phyloP scores from a whole-genome alignment of 768 basidiomycete species.

The Saitozyma podzolica region DNA sequence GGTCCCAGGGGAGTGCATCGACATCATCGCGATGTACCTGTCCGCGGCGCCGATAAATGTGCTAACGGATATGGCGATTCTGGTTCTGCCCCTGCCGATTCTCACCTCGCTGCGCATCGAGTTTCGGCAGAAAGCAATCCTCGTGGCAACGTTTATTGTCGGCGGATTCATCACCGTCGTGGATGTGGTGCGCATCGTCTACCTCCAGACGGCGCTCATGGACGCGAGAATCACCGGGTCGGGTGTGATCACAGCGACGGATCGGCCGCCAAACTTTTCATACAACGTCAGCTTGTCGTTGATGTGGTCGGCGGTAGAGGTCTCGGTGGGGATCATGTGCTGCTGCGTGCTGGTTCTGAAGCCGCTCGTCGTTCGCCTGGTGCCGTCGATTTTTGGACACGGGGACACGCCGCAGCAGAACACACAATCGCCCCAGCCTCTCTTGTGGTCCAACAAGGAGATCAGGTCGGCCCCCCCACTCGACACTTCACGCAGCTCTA shows the following conservation, averaged over 20 bases:
- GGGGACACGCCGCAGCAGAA: no score
- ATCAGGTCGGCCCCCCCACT: no score
- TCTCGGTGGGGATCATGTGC: conserved; percentile 44
- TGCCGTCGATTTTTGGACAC: conserved; percentile 28
- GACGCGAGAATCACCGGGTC: conserved; percentile 11
- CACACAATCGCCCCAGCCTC: no score
- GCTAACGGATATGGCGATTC: conserved; percentile 48
- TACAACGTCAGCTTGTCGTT: conserved; percentile 39
- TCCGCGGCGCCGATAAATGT: conserved; percentile 48
- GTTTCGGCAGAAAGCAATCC: conserved; percentile 40
- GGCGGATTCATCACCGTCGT: conserved; percentile 49
- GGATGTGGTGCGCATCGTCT: conserved; percentile 48
- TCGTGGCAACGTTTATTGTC: conserved; percentile 47
- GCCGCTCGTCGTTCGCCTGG: conserved; percentile 42
- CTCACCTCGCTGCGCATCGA: conserved; percentile 48
- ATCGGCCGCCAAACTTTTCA: conserved; percentile 28
- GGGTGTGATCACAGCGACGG: conserved; percentile 6
- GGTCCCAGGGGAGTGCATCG: conserved; percentile 31
- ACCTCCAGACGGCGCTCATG: conserved; percentile 46
- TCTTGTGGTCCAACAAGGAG: background rate
- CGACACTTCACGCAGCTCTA: no score
- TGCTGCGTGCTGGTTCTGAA: conserved; percentile 47
- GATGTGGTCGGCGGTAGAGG: conserved; percentile 49
- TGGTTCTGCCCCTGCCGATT: conserved; percentile 47
- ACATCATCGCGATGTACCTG: conserved; percentile 46